Evolutionary conservation across 768 basidiomycete species (phyloP).

Genomic region (Lentinula sp.): DNA sequence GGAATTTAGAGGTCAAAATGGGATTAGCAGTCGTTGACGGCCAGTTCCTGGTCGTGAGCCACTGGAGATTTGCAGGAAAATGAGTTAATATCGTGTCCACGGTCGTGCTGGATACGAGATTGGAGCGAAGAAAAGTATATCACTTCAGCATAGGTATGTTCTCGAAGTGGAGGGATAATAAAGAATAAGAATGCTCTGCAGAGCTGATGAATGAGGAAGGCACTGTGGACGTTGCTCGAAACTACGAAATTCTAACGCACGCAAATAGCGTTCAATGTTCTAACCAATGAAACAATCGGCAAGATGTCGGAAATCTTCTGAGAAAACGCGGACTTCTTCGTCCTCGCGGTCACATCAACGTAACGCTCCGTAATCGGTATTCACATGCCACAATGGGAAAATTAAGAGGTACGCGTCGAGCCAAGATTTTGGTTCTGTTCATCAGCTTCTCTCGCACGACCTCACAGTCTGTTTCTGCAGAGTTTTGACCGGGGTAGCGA

Average conservation of each 20-base stretch:
- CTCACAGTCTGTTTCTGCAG: not conserved
- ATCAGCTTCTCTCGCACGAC: not conserved
- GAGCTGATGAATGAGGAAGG: not conserved
- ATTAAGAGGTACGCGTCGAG: not conserved
- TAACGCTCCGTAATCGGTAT: not conserved
- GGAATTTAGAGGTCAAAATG: constrained; percentile 22
- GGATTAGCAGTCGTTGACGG: constrained; percentile 9
- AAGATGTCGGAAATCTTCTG: constrained; percentile 3
- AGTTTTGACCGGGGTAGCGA: no score
- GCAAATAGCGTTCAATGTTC: constrained; percentile 6
- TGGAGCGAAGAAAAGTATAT: constrained; percentile 30
- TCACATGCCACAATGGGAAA: not conserved
- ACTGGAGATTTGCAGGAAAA: constrained; percentile 36
- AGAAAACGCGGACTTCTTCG: not conserved
- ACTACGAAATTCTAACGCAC: constrained; percentile 1
- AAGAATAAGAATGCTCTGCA: not conserved
- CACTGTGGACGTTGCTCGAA: constrained; percentile 1
- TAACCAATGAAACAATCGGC: constrained; percentile 6
- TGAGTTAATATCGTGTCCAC: constrained; percentile 37
- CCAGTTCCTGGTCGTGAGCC: constrained; percentile 30
- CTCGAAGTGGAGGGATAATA: not conserved
- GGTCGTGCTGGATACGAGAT: constrained; percentile 18
- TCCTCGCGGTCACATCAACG: constrained; percentile 3
- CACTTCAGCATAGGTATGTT: constrained; percentile 16
- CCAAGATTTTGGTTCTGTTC: not conserved